Base-by-base conservation (phyloP, 225 moss, liverwort and hornwort genomes). In the Anthoceros angustus region DNA sequence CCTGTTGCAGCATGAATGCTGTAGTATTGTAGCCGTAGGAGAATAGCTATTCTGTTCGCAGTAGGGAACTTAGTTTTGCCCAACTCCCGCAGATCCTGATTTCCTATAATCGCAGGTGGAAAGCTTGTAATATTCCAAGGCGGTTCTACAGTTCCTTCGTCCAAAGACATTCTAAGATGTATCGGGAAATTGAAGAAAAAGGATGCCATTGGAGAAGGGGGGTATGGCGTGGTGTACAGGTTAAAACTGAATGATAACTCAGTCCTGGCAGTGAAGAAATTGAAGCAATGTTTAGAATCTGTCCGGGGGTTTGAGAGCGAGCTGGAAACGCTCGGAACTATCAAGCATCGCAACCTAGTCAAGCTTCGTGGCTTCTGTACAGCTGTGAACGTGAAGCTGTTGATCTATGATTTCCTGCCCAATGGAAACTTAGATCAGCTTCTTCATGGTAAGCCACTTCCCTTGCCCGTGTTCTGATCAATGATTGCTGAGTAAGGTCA, bases 121-220 rank as follows among this genome's bases (percentile, higher is more conserved):
- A 83, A 80, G 73, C 77, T 83, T 3, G 77, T 83, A 23, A 83
- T 83, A 77, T 83, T 83, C 66, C 82, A 83, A 67, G 72, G 48
- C 12, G 73, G 74, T 8, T 45, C 39, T 43, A 64, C 32, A 25
- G 67, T 69, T 61, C 82, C 82, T 21, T 66, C 80, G 16, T 80
- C 80, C 14, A 83, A 77, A 72, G 80, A 80, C 65, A 83, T 83
- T 74, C 9, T 83, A 42, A 24, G 18, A 10, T 77, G 74, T 0
- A 71, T 83, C 45, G 69, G 80, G 5, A 40, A 41, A 32, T 62
- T 83, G 55, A 77, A 79, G 26, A 76, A 77, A 61, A 62, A 24
- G 38, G 63, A 83, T 66, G 77, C 79, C 15, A 75, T 83, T 38
- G 82, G 82, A 49, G 80, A 83, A 63, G 82, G 82, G 10, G 82